Evolutionary conservation across 2,329 filamentous ascomycete genomes (phyloP), one percentile per base, ranked within the genome.

Genomic region (Aspergillus ochraceoroseus): DNA sequence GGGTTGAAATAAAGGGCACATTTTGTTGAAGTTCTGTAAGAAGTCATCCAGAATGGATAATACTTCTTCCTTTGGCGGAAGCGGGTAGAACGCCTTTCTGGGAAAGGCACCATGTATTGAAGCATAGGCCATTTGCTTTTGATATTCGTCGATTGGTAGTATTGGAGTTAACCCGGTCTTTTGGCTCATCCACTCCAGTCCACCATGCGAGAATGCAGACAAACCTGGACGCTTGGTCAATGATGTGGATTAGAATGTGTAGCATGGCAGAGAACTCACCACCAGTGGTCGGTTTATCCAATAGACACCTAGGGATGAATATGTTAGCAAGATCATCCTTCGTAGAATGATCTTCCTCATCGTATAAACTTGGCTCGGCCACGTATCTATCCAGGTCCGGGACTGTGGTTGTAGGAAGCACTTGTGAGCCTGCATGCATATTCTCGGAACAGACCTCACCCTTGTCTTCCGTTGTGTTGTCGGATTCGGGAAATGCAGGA

Each of bases 161-260:
- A 23, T 2, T 11, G 43, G 31, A 33, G 26, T 22, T 20, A 23
- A 14, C 7, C 40, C 48, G 8, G 38, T 19, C 17, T 48, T 46
- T 15, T 35, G 37, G n/a, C 34, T 30, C 26, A 50, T 40, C 48
- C 48, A 50, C 11, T 48, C 37, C n/a, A 46, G 12, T 1, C 48
- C 48, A 26, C 44, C 46, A 7, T 13, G 31, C 11, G 48, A 48
- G 17, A 46, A 25, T 15, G 38, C 31, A 2, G 37, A 38, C 4
- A 50, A 35, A 14, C 42, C 48, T 50, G 25, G 4, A 11, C n/a
- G 5, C 4, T 3, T 29, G 9, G 29, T 39, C 15, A 39, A 9
- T 7, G 5, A 4, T 40, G n/a, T 32, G 28, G n/a, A 13, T 4
- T n/a, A n/a, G 19, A 5, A 23, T 3, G 3, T 15, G 7, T 25